These are phyloP conservation scores for Suhomyces xylopsoci DNA, from an alignment of 805 yeast genomes.

Conservation along the genomic window DNA sequence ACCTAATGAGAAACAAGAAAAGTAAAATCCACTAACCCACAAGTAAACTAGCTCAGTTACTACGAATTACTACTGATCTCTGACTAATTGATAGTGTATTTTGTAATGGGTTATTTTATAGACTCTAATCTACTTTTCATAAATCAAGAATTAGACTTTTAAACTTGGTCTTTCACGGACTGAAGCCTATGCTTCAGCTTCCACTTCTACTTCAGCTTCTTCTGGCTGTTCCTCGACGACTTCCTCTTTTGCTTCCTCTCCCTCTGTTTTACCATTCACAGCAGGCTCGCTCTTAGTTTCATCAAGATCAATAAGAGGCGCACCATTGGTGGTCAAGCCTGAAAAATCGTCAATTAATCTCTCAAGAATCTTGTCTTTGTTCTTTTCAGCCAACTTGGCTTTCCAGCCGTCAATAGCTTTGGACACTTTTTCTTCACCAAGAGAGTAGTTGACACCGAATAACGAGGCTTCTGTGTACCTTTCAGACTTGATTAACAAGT, in stretches of 20 bases:
- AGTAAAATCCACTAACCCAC: too few relatives aligned
- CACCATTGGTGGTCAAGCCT: conserved; percentile 16
- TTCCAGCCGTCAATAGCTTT: conserved; percentile 67
- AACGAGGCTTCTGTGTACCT: conserved; percentile 84
- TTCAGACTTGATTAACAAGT: conserved; percentile 62
- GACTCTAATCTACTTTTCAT: neutral
- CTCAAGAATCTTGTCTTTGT: conserved; percentile 57
- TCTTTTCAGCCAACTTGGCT: conserved; percentile 45
- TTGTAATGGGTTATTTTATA: neutral
- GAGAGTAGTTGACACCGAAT: conserved; percentile 68
- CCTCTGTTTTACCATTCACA: conserved; percentile 14
- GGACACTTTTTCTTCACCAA: conserved; percentile 37
- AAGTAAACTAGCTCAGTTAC: too few relatives aligned
- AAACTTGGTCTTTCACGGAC: neutral
- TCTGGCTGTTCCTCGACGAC: neutral
- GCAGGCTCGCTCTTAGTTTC: conserved; percentile 5
- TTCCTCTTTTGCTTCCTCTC: too few relatives aligned
- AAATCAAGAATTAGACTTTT: neutral
- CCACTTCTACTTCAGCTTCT: conserved; percentile 12
- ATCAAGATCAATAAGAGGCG: conserved; percentile 15
- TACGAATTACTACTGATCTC: neutral
- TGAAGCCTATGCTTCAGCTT: conserved; percentile 9
- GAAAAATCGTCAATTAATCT: conserved; percentile 50
- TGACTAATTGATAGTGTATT: neutral
- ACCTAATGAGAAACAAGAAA: too few relatives aligned